phyloP scores from a whole-genome alignment of 163 green algal genomes.

The Coccomyxa subellipsoidea region DNA sequence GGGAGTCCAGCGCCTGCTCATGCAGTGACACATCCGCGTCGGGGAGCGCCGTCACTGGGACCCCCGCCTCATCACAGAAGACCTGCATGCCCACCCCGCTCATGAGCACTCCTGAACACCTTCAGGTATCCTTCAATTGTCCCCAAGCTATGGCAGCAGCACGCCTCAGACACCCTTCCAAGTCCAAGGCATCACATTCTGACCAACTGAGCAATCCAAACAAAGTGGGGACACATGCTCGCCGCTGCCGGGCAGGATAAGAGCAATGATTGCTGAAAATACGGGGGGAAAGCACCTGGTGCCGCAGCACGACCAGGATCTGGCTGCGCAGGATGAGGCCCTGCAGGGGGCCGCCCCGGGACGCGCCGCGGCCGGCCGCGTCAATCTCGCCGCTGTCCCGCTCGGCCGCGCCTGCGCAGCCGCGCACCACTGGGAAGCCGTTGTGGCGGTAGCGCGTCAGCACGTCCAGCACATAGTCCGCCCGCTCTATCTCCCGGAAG shows the following conservation, averaged over 20 bases:
- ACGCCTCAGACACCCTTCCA: no score
- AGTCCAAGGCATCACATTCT: no score
- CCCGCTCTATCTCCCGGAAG: constrained; percentile 44
- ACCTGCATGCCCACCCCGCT: neutral
- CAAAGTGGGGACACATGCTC: no score
- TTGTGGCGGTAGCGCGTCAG: constrained; percentile 76
- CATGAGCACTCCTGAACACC: neutral
- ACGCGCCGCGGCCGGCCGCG: neutral
- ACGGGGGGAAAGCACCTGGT: neutral
- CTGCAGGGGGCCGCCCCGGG: constrained; percentile 40
- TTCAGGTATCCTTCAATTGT: neutral
- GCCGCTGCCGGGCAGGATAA: no score
- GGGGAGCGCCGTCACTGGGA: neutral
- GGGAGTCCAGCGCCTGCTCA: constrained; percentile 6
- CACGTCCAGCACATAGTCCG: constrained; percentile 56
- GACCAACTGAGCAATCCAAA: no score
- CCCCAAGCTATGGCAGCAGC: neutral
- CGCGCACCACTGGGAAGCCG: constrained; percentile 77
- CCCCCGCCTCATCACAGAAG: constrained; percentile 4
- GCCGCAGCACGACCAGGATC: constrained; percentile 78
- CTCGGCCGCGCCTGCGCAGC: neutral
- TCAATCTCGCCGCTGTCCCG: constrained; percentile 8
- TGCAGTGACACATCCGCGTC: neutral
- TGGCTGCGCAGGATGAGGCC: constrained; percentile 83
- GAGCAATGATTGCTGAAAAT: no score